Conservation (phyloP, 768 basidiomycete genomes). For the Pleurotus platypus region DNA sequence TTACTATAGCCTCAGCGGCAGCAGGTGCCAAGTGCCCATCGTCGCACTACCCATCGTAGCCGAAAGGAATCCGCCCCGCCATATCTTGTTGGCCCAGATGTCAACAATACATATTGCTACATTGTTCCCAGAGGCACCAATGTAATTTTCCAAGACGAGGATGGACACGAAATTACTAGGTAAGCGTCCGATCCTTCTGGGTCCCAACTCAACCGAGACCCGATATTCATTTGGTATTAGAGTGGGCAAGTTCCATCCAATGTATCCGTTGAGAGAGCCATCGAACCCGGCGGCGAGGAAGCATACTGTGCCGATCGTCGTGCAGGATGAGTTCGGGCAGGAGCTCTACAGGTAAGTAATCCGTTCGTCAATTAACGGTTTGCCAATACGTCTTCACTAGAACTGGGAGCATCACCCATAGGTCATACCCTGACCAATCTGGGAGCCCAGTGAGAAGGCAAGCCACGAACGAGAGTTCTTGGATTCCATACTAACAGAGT, state of each 20-base stretch:
- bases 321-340: slow-evolving; percentile 56
- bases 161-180: slow-evolving; percentile 64
- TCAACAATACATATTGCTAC: slow-evolving; percentile 37
- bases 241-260: slow-evolving; percentile 44
- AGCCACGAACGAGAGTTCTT: too few species aligned
- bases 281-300: slow-evolving; percentile 4
- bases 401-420: slow-evolving; percentile 11
- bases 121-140: slow-evolving; percentile 63
- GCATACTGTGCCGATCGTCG: slow-evolving; percentile 42
- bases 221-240: slow-evolving; percentile 22
- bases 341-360: slow-evolving; percentile 51
- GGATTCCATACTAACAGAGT: too few species aligned
- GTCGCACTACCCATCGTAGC: background rate
- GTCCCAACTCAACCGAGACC: background rate
- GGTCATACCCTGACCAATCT: background rate
- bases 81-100: background rate
- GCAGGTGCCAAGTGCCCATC: background rate
- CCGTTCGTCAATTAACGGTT: background rate
- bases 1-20: background rate
- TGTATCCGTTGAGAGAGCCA: slow-evolving; percentile 13
- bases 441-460: too few species aligned
- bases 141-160: slow-evolving; percentile 65
- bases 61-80: background rate
- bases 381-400: slow-evolving; percentile 7
- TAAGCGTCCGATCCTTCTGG: slow-evolving; percentile 18